These are phyloP conservation scores for Exophiala sp. DNA, from an alignment of 2,329 filamentous ascomycete genomes.

Conservation along the genomic window DNA sequence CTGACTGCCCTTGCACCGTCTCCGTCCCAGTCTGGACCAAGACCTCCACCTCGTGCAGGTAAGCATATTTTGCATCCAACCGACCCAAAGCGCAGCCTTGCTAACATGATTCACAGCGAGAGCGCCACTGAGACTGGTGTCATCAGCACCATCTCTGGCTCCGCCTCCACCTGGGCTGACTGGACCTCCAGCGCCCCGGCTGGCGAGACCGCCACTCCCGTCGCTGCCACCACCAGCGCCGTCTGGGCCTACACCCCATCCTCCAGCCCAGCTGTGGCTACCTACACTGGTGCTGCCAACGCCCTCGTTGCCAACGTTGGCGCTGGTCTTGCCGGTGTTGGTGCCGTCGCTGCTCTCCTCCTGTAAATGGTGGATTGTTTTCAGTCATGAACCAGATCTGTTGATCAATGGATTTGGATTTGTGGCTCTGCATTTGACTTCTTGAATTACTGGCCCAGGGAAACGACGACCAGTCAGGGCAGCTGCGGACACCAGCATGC, in stretches of 20 bases:
- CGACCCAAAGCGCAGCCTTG: neutral
- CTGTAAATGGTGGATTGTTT: slow-evolving; percentile 24
- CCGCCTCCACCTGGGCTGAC: slow-evolving; percentile 9
- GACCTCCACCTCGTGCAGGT: slow-evolving; percentile 27
- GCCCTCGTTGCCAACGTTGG: slow-evolving; percentile 26
- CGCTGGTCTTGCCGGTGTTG: slow-evolving; percentile 30
- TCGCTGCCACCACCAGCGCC: neutral
- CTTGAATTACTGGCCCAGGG: slow-evolving; percentile 10
- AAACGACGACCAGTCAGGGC: slow-evolving; percentile 2
- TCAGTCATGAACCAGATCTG: neutral
- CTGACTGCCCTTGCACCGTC: slow-evolving; percentile 30
- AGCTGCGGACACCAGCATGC: slow-evolving; percentile 1
- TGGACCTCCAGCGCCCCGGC: slow-evolving; percentile 1
- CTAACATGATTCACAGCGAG: slow-evolving; percentile 4
- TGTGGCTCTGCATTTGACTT: slow-evolving; percentile 19
- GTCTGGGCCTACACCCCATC: slow-evolving; percentile 12
- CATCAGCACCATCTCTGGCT: neutral
- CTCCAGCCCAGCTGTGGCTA: slow-evolving; percentile 12
- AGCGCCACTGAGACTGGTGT: slow-evolving; percentile 9
- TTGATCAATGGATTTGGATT: neutral
- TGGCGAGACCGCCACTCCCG: neutral
- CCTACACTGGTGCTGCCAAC: slow-evolving; percentile 29
- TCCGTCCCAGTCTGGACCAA: slow-evolving; percentile 28
- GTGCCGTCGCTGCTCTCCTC: slow-evolving; percentile 28
- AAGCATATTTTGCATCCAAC: neutral